phyloP scores from a whole-genome alignment of 768 basidiomycete species.

The Rhizopogon vinicolor region DNA sequence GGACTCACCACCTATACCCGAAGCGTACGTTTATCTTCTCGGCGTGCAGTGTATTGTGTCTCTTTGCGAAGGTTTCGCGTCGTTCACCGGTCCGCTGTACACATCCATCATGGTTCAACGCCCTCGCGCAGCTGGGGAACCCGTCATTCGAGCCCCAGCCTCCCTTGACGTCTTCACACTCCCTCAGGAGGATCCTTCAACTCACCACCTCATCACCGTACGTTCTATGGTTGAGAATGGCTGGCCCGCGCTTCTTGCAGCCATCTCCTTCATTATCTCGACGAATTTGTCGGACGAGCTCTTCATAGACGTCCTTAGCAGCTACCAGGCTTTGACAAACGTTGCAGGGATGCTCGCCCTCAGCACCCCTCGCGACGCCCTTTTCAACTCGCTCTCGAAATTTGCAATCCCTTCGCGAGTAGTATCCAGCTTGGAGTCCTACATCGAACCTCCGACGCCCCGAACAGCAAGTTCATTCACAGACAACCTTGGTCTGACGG shows the following conservation, averaged over 20 bases:
- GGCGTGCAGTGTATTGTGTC: conserved; percentile 85
- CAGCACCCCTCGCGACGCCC: conserved; percentile 86
- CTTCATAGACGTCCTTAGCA: conserved; percentile 80
- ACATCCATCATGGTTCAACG: conserved; percentile 63
- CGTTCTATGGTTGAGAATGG: conserved; percentile 78
- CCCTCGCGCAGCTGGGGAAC: conserved; percentile 57
- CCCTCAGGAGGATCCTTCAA: conserved; percentile 47
- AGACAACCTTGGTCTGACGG: conserved; percentile 62
- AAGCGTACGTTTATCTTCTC: conserved; percentile 90
- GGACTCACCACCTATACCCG: conserved; percentile 90
- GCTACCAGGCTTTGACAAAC: conserved; percentile 80
- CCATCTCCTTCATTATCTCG: conserved; percentile 82
- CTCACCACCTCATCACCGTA: conserved; percentile 57
- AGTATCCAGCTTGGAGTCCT: conserved; percentile 75
- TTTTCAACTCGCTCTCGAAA: conserved; percentile 86
- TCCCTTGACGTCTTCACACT: conserved; percentile 61
- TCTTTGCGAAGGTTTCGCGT: conserved; percentile 80
- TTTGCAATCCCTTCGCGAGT: conserved; percentile 89
- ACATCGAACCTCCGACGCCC: conserved; percentile 51
- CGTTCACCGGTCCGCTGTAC: conserved; percentile 73
- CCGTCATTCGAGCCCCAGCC: conserved; percentile 65
- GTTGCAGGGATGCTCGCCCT: conserved; percentile 88
- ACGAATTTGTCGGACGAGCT: conserved; percentile 92
- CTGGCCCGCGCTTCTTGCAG: conserved; percentile 92
- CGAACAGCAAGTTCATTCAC: conserved; percentile 54